These are phyloP conservation scores for Chlorella sp. DNA, from an alignment of 139 green algal species.

Conservation along the genomic window DNA sequence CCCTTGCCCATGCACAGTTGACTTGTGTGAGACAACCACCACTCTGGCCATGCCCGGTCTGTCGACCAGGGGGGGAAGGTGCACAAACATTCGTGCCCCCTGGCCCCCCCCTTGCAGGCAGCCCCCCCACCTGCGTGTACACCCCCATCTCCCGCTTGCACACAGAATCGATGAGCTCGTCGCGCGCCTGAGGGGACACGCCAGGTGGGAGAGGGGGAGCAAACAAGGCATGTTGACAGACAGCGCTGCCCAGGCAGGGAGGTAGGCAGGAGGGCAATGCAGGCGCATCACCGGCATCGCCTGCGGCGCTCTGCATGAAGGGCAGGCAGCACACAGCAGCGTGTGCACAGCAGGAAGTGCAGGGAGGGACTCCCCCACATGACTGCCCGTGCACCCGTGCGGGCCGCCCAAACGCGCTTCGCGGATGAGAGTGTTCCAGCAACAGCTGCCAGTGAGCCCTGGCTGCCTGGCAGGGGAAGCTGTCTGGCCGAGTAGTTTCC, in stretches of 20 bases:
- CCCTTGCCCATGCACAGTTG: too few relatives aligned
- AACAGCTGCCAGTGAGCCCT: too few relatives aligned
- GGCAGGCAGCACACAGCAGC: neutral
- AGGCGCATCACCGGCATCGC: neutral
- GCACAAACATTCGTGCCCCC: neutral
- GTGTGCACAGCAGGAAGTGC: neutral
- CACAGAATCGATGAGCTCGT: slow-evolving; percentile 91
- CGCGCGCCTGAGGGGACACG: slow-evolving; percentile 56
- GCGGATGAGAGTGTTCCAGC: too few relatives aligned
- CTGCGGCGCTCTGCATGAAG: too few relatives aligned
- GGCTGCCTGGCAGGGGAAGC: too few relatives aligned
- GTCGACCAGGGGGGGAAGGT: too few relatives aligned
- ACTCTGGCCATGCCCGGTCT: too few relatives aligned
- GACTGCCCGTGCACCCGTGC: too few relatives aligned
- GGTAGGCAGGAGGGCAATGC: neutral
- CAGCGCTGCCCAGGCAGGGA: neutral
- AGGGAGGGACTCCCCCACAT: too few relatives aligned
- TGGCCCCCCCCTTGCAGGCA: neutral
- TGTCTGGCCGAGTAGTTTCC: too few relatives aligned
- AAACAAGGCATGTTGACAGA: neutral
- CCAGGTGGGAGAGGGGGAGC: neutral
- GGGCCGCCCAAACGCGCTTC: too few relatives aligned
- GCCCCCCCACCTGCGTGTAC: slow-evolving; percentile 65
- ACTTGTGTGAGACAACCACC: too few relatives aligned
- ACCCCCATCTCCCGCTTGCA: slow-evolving; percentile 90